Base-by-base conservation (phyloP, 805 yeast species). In the Torulaspora maleeae region DNA sequence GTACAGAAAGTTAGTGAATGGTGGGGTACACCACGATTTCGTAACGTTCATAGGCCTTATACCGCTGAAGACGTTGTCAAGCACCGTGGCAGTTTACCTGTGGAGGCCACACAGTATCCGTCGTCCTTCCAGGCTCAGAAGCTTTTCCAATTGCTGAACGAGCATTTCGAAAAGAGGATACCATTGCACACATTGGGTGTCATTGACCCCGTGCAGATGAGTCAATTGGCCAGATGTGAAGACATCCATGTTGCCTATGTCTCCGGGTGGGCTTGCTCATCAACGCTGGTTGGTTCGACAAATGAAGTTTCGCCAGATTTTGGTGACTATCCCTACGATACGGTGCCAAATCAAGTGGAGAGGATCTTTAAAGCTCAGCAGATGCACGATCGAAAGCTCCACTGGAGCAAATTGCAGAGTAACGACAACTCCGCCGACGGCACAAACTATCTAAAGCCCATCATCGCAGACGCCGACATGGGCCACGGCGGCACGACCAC, bases 321-420 rank as follows among this genome's bases (percentile, higher is more conserved):
- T 59, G 86, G 84, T 16, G 86, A 80, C 58, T 80, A 80, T 55
- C 85, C 86, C 0, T 79, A 80, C 54, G 80, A 80, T 52, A 80
- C 86, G 0, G 83, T 80, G 2, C 86, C 86, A n/a, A 77, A 77
- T 53, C 81, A 79, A 55, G 83, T 78, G 5, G 80, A 78, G 45
- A 68, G 83, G 44, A 55, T 79, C 27, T 79, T 78, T 61, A 72
- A 75, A 51, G 80, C 83, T 1, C 83, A 79, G 61, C 67, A 65
- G 49, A 65, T 78, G 52, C 85, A 79, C 52, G 85, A 79, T 55
- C 70, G 70, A 38, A 77, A 76, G 55, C 54, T 76, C 2, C 72
- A 69, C 58, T 64, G 69, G 45, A 70, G 70, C 40, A 56, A 55
- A 22, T 57, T 63, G 37, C 50, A 45, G 25, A 49, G 61, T 24